phyloP scores from a whole-genome alignment of 78 protist species.

The Dictyostelium citrinum region DNA sequence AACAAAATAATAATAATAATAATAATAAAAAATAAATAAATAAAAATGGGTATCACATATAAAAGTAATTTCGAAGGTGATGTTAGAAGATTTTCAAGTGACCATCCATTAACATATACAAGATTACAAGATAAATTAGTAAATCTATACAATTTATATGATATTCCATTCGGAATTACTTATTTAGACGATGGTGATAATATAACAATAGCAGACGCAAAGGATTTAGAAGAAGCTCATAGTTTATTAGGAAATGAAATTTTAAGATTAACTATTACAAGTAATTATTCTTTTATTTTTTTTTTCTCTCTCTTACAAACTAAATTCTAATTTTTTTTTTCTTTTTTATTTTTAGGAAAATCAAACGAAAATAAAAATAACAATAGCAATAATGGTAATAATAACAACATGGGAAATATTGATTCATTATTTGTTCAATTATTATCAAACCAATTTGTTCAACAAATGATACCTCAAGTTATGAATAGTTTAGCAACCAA shows the following conservation, averaged over 20 bases:
- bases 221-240: conserved; percentile 55
- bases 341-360: not conserved
- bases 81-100: conserved; percentile 64
- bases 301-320: not conserved
- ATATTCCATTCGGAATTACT: not conserved
- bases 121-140: not conserved
- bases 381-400: not conserved
- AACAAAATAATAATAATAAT: not conserved
- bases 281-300: not conserved
- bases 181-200: conserved; percentile 56
- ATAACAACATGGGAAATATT: not conserved
- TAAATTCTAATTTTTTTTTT: not conserved
- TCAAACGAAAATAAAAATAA: not conserved
- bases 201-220: conserved; percentile 24
- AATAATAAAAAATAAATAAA: not conserved
- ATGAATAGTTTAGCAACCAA: conserved; percentile 57
- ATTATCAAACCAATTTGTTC: conserved; percentile 57
- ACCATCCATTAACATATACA: not conserved
- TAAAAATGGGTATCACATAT: not conserved
- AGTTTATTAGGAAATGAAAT: not conserved
- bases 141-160: conserved; percentile 10
- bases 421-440: conserved; percentile 47
- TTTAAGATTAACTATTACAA: conserved; percentile 20
- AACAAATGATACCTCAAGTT: conserved; percentile 78
- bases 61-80: conserved; percentile 47